phyloP scores from a whole-genome alignment of 2,329 filamentous ascomycete genomes.

The Stemphylium lycopersici region DNA sequence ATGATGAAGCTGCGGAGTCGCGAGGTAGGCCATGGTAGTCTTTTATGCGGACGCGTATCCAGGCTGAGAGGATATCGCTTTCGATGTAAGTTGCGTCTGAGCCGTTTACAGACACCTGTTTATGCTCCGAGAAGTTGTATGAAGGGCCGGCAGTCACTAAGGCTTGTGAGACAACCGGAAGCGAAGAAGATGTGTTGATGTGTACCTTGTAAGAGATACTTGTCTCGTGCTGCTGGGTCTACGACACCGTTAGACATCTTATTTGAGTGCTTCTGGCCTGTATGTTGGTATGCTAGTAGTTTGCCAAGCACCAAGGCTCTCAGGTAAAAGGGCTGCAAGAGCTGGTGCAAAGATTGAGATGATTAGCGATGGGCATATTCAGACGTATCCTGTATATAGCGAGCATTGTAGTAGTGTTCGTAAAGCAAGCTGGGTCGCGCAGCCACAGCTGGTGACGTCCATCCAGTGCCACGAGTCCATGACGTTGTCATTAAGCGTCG shows the following conservation, averaged over 20 bases:
- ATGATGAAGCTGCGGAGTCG: conserved; percentile 30
- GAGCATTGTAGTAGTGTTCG: not conserved
- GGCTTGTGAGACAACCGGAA: not conserved
- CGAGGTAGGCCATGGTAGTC: conserved; percentile 46
- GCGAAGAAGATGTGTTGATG: no score
- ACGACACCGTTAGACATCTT: conserved; percentile 24
- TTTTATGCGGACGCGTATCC: conserved; percentile 43
- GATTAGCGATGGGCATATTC: not conserved
- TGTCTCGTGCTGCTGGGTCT: conserved; percentile 42
- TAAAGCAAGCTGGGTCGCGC: not conserved
- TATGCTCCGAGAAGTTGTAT: conserved; percentile 41
- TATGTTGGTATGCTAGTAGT: not conserved
- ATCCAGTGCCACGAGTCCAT: conserved; percentile 1
- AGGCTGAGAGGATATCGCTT: conserved; percentile 38
- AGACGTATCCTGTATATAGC: not conserved
- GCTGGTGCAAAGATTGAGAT: not conserved
- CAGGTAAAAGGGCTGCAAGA: not conserved
- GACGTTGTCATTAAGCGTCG: conserved; percentile 6
- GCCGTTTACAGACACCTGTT: conserved; percentile 42
- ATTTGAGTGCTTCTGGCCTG: not conserved
- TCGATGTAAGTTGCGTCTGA: conserved; percentile 30
- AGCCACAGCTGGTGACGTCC: not conserved
- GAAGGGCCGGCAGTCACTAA: conserved; percentile 46
- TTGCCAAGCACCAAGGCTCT: not conserved
- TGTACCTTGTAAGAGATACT: conserved; percentile 44